Conservation (phyloP, 345 rosid species). For the Rhodamnia argentea region DNA sequence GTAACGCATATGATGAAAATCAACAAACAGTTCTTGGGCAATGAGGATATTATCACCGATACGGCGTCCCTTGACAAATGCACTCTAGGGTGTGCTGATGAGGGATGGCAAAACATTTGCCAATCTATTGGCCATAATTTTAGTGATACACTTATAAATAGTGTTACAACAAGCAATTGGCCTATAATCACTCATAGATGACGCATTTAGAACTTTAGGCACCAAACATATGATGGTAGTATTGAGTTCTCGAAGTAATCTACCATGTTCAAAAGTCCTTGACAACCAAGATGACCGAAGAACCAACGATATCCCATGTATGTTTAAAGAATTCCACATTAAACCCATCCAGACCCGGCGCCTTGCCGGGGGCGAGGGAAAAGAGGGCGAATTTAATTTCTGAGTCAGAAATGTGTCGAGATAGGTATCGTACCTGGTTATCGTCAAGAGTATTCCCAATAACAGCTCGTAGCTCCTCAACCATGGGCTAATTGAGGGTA, state of each 20-base stretch:
- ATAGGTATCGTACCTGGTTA: too few species aligned
- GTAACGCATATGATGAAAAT: too few species aligned
- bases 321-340: too few species aligned
- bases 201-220: background rate
- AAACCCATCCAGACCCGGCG: too few species aligned
- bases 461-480: too few species aligned
- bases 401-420: too few species aligned
- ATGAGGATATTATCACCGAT: background rate
- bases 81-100: background rate
- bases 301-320: too few species aligned
- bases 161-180: background rate
- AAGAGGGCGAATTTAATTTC: too few species aligned
- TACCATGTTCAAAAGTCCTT: background rate
- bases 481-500: accelerated
- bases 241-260: background rate
- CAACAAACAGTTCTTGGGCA: background rate
- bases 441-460: too few species aligned
- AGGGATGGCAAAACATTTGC: background rate
- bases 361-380: too few species aligned
- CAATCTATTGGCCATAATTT: background rate
- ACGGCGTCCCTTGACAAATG: background rate
- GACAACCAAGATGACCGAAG: background rate
- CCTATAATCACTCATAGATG: background rate
- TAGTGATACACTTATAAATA: background rate
- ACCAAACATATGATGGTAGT: background rate